Base-by-base conservation (phyloP, 805 yeast genomes). In the Yamadazyma philogaea region DNA sequence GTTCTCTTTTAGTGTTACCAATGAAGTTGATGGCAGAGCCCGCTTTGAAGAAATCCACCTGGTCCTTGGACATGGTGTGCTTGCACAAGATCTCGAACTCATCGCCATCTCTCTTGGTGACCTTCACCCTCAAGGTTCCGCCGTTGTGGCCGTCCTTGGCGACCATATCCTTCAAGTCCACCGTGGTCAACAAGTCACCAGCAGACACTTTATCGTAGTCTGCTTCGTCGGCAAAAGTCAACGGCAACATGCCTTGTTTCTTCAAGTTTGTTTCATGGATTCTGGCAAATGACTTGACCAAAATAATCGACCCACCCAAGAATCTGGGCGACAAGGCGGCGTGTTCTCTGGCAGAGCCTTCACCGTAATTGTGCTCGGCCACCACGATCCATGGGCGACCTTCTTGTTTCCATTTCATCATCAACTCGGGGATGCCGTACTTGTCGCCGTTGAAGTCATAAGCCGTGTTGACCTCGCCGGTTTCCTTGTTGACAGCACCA, bases 331-430 rank as follows among this genome's bases (percentile, higher is more conserved):
- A 87, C 53, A 93, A 74, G 12, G 98, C 98, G 35, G 99, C 99
- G 59, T 91, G 99, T 66, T 91, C 99, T 78, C 99, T 86, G 24
- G 99, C 97, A 38, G 97, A 90, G 56, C 99, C 99, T 73, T 91
- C 99, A 69, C 99, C 99, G 60, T 91, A 93, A 68, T 91, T 91
- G 63, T 93, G 96, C 65, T 93, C 99, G 42, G 97, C 98, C 50
- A 93, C 84, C 34, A 93, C 97, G 52, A 81, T 77, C 99, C 99
- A 91, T 16, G 95, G 93, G 54, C 85, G 77, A 14, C 66, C 54
- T 47, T 87, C 93, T 39, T 80, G 72, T 64, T 91, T 90, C 97
- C 97, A 93, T 65, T 86, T 86, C 66, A 82, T 84, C 96, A 93
- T 93, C 46, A 90, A 76, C 53, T 88, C 97, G n/a, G 99, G 99